phyloP scores from a whole-genome alignment of 768 basidiomycete genomes.

The Leucocoprinus birnbaumii region DNA sequence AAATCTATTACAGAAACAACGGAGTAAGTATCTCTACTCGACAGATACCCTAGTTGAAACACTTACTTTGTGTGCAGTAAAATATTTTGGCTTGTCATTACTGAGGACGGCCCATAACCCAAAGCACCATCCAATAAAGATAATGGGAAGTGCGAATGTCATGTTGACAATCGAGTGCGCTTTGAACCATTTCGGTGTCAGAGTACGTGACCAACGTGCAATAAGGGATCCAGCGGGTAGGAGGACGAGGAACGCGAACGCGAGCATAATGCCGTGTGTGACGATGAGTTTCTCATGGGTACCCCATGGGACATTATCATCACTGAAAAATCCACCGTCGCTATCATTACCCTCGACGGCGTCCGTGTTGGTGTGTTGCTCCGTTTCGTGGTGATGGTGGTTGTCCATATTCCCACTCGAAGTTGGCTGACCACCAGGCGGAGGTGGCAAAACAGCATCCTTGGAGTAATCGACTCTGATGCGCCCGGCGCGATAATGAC shows the following conservation, averaged over 20 bases:
- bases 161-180: constrained; percentile 50
- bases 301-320: constrained; percentile 10
- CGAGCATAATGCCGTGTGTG: constrained; percentile 50
- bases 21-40: not conserved
- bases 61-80: constrained; percentile 48
- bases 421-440: constrained; percentile 2
- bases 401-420: constrained; percentile 8
- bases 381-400: constrained; percentile 1
- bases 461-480: constrained; percentile 31
- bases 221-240: constrained; percentile 52
- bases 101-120: constrained; percentile 44
- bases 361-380: not conserved
- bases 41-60: not conserved
- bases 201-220: constrained; percentile 51
- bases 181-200: constrained; percentile 54
- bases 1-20: constrained; percentile 31
- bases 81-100: constrained; percentile 39
- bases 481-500: constrained; percentile 27
- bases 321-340: not conserved
- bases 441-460: constrained; percentile 20
- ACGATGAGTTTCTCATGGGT: constrained; percentile 39
- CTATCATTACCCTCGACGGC: not conserved
- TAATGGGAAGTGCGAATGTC: constrained; percentile 44
- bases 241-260: constrained; percentile 54
- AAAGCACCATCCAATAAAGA: constrained; percentile 45